phyloP scores from a whole-genome alignment of 1,139 yeast genomes.

The Taphrina communis region DNA sequence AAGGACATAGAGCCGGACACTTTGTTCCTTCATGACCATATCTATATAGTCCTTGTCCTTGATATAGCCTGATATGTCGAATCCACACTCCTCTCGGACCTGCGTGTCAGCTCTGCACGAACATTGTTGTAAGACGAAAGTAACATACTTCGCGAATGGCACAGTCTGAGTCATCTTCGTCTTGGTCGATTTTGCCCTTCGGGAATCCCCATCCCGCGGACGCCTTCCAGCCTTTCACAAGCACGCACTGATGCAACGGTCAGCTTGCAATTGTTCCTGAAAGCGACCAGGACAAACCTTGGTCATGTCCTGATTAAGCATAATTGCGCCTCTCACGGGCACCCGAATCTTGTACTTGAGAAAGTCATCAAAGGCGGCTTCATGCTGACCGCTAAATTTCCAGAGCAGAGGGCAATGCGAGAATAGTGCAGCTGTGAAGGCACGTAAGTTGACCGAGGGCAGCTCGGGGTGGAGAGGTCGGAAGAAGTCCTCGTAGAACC shows the following conservation, averaged over 20 bases:
- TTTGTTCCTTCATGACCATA: conserved; percentile 80
- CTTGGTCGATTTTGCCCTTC: conserved; percentile 93
- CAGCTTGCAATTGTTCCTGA: background rate
- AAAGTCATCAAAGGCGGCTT: conserved; percentile 74
- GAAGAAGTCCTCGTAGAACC: conserved; percentile 92
- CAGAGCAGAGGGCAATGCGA: conserved; percentile 83
- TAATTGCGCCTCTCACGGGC: conserved; percentile 96
- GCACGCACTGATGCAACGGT: conserved; percentile 51
- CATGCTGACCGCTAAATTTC: conserved; percentile 77
- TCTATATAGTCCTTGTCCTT: conserved; percentile 77
- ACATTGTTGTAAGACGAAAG: background rate
- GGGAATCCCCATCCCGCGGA: conserved; percentile 90
- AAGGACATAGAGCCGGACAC: conserved; percentile 80
- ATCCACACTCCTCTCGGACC: conserved; percentile 90
- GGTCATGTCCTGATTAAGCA: conserved; percentile 72
- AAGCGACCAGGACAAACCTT: conserved; percentile 56
- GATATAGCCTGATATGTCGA: conserved; percentile 72
- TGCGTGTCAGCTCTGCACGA: background rate
- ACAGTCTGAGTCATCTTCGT: conserved; percentile 86
- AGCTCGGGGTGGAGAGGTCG: conserved; percentile 74
- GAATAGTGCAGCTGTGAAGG: conserved; percentile 74
- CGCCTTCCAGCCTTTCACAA: conserved; percentile 88
- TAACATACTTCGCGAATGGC: conserved; percentile 79
- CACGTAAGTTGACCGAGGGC: conserved; percentile 78
- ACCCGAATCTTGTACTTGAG: conserved; percentile 85